A percentile compares a stretch with the other conserved stretches of the same genome.
Evolutionary conservation across 1,284 basidiomycete species (phyloP).

Genomic region (Bondarzewia mesenterica): DNA sequence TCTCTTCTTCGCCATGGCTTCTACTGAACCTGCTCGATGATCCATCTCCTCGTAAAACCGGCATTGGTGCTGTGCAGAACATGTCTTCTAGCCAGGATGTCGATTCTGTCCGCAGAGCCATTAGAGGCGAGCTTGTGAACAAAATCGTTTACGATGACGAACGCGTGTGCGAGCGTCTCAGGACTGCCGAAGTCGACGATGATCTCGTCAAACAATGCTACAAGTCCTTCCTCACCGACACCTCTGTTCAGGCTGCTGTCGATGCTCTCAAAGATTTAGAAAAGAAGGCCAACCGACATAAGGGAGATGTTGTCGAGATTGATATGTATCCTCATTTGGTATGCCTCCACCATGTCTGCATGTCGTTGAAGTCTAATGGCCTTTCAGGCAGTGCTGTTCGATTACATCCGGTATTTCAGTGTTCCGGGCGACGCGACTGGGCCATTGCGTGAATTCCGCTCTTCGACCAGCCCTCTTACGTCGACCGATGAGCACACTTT

Average conservation of each 20-base stretch:
- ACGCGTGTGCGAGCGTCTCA: neutral
- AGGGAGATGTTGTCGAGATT: neutral
- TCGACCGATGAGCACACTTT: too few relatives aligned
- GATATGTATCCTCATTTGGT: slow-evolving; percentile 1
- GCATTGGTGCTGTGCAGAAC: too few relatives aligned
- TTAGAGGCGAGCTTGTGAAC: neutral
- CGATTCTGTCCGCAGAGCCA: neutral
- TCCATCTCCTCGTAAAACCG: too few relatives aligned
- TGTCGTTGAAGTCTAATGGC: neutral
- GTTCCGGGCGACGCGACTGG: neutral
- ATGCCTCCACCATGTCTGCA: neutral
- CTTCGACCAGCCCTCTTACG: neutral
- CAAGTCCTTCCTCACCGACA: neutral
- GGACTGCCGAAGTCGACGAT: neutral
- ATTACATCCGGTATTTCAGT: neutral
- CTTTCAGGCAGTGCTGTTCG: neutral
- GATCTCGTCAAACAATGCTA: neutral
- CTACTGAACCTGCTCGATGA: too few relatives aligned
- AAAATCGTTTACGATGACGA: neutral
- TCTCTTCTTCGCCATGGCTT: too few relatives aligned
- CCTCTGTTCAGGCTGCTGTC: neutral
- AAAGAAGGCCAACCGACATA: neutral
- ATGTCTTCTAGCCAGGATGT: too few relatives aligned
- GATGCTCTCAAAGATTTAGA: neutral
- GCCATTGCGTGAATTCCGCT: too few relatives aligned